Evolutionary conservation across 2,329 filamentous ascomycete genomes (phyloP).

Genomic region (Cercospora nicotianae): DNA sequence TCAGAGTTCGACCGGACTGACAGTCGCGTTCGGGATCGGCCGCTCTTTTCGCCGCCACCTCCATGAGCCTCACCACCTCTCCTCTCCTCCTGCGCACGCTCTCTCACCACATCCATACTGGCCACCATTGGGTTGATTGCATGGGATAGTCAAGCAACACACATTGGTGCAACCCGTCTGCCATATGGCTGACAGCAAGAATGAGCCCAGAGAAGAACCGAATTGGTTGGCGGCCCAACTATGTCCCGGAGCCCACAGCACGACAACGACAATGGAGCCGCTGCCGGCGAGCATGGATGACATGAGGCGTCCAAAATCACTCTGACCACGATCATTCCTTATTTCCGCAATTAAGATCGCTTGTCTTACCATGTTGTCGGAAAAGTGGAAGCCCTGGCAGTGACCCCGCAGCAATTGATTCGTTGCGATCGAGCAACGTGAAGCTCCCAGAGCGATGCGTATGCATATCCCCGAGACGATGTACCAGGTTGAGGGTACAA

Average conservation of each 20-base stretch:
- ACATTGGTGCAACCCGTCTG: background rate
- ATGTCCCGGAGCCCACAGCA: background rate
- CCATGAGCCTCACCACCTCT: background rate
- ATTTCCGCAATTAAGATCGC: constrained; percentile 9
- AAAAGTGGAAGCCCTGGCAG: constrained; percentile 16
- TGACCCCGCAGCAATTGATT: constrained; percentile 17
- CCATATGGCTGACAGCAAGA: background rate
- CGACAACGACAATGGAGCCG: background rate
- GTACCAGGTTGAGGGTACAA: constrained; percentile 1
- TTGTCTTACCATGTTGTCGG: constrained; percentile 18
- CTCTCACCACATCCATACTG: background rate
- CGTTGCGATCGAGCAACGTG: background rate
- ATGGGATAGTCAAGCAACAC: background rate
- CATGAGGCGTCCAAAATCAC: background rate
- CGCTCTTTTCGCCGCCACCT: background rate
- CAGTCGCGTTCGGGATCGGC: background rate
- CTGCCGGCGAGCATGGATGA: background rate
- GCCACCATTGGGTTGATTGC: too few relatives aligned
- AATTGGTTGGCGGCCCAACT: background rate
- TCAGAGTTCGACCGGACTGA: constrained; percentile 7
- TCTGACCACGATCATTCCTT: background rate
- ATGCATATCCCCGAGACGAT: constrained; percentile 5
- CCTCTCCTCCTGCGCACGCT: background rate
- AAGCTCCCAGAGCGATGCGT: background rate
- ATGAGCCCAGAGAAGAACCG: background rate